A percentile compares a stretch with the other conserved stretches of the same genome.
Conservation (phyloP, 768 basidiomycete species). For the Hygrophoropsis aurantiaca region DNA sequence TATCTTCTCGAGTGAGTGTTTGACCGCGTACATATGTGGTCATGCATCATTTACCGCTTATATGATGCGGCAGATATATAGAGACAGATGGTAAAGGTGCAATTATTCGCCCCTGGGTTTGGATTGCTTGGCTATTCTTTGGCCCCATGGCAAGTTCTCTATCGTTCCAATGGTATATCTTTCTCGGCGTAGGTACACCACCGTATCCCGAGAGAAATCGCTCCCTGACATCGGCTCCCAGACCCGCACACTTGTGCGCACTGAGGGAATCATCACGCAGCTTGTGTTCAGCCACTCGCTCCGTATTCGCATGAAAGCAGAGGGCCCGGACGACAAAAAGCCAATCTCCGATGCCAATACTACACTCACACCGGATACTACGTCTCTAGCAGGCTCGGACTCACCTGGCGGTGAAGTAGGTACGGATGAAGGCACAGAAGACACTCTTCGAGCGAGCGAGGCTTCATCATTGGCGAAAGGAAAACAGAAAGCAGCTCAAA, state of each 20-base stretch:
- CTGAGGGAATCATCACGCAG: conserved; percentile 52
- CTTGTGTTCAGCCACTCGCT: conserved; percentile 60
- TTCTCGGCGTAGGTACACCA: conserved; percentile 22
- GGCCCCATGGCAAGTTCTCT: conserved; percentile 46
- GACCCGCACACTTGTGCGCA: conserved; percentile 47
- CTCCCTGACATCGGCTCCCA: conserved; percentile 1
- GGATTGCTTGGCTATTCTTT: conserved; percentile 53
- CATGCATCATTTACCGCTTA: background rate
- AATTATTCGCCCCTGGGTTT: conserved; percentile 64
- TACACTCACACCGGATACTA: conserved; percentile 8
- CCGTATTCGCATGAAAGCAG: conserved; percentile 45
- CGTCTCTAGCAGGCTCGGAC: conserved; percentile 11
- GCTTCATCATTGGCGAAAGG: conserved; percentile 2
- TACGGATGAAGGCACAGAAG: conserved; percentile 5
- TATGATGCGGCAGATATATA: conserved; percentile 56
- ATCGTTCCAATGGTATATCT: conserved; percentile 55
- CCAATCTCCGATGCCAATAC: background rate
- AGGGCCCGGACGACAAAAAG: conserved; percentile 12
- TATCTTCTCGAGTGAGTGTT: conserved; percentile 25
- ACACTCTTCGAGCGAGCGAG: background rate
- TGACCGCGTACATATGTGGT: background rate
- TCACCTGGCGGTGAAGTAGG: conserved; percentile 10
- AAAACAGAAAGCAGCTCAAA: conserved; percentile 5
- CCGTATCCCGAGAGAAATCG: conserved; percentile 3
- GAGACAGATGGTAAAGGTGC: conserved; percentile 52